Evolutionary conservation across 1,284 basidiomycete species (phyloP).

Genomic region (Rugosomyces carneus): DNA sequence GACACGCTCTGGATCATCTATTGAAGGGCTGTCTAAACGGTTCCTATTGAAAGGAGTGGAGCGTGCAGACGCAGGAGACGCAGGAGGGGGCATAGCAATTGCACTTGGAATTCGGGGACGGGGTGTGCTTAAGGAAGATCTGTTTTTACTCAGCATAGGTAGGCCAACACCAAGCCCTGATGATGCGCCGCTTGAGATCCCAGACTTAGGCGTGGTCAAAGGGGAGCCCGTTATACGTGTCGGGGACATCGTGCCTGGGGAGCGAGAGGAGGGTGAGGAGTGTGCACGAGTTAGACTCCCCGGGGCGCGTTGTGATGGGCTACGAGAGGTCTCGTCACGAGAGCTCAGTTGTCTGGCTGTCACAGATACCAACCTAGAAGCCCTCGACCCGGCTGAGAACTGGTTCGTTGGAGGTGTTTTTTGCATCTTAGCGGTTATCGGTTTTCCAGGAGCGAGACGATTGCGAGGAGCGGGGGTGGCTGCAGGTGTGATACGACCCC

Average conservation of each 20-base stretch:
- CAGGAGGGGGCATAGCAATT: slow-evolving; percentile 74
- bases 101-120: slow-evolving; percentile 63
- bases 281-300: slow-evolving; percentile 35
- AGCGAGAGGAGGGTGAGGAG: slow-evolving; percentile 22
- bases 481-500: slow-evolving; percentile 39
- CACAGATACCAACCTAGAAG: slow-evolving; percentile 77
- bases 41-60: slow-evolving; percentile 10
- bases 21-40: slow-evolving; percentile 5
- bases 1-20: slow-evolving; percentile 6
- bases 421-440: slow-evolving; percentile 24
- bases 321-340: slow-evolving; percentile 29
- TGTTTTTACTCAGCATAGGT: slow-evolving; percentile 39
- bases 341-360: slow-evolving; percentile 74
- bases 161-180: slow-evolving; percentile 32
- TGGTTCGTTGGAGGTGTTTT: slow-evolving; percentile 29
- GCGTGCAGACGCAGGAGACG: slow-evolving; percentile 39
- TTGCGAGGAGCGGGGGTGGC: slow-evolving; percentile 30
- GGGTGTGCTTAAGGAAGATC: slow-evolving; percentile 48
- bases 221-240: slow-evolving; percentile 43
- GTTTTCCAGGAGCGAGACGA: slow-evolving; percentile 26
- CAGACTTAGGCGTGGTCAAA: slow-evolving; percentile 58
- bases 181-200: slow-evolving; percentile 30
- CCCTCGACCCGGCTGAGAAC: slow-evolving; percentile 77
- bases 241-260: slow-evolving; percentile 31
- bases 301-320: slow-evolving; percentile 23